phyloP scores from a whole-genome alignment of 768 basidiomycete genomes.

The Xanthoconium stramineum region DNA sequence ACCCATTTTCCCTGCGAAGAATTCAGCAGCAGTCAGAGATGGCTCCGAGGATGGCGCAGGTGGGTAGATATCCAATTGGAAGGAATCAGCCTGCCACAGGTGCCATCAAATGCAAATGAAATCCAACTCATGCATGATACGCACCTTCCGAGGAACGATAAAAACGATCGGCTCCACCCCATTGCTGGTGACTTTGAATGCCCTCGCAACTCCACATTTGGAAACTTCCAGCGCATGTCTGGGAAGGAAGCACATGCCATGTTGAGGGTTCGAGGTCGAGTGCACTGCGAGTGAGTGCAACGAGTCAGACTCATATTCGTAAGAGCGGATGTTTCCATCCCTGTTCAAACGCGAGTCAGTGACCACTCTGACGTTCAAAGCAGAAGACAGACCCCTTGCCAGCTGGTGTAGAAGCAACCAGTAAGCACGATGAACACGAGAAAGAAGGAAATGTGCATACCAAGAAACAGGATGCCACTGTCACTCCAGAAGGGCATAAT shows the following conservation, averaged over 20 bases:
- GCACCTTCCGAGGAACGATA: conserved; percentile 89
- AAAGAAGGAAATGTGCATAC: conserved; percentile 34
- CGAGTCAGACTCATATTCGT: conserved; percentile 87
- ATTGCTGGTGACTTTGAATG: conserved; percentile 78
- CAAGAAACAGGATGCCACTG: conserved; percentile 86
- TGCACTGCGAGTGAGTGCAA: conserved; percentile 77
- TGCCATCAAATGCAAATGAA: background rate
- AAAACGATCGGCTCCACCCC: conserved; percentile 90
- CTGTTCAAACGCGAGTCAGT: conserved; percentile 37
- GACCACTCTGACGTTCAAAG: background rate
- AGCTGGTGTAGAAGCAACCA: conserved; percentile 39
- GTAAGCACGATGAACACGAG: background rate
- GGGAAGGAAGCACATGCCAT: conserved; percentile 96
- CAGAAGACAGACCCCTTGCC: conserved; percentile 73
- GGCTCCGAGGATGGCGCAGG: conserved; percentile 83
- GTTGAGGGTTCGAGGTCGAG: conserved; percentile 89
- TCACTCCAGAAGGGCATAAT: conserved; percentile 98
- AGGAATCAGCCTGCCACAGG: conserved; percentile 70
- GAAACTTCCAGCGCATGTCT: conserved; percentile 83
- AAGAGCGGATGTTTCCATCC: conserved; percentile 98
- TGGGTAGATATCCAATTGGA: conserved; percentile 98
- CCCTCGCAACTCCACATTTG: conserved; percentile 94
- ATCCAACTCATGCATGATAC: conserved; percentile 8
- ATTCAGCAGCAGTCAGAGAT: conserved; percentile 77
- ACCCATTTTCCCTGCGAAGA: conserved; percentile 80